Evolutionary conservation across 2,329 filamentous ascomycete genomes (phyloP).

Genomic region (Verticillium dahliae): DNA sequence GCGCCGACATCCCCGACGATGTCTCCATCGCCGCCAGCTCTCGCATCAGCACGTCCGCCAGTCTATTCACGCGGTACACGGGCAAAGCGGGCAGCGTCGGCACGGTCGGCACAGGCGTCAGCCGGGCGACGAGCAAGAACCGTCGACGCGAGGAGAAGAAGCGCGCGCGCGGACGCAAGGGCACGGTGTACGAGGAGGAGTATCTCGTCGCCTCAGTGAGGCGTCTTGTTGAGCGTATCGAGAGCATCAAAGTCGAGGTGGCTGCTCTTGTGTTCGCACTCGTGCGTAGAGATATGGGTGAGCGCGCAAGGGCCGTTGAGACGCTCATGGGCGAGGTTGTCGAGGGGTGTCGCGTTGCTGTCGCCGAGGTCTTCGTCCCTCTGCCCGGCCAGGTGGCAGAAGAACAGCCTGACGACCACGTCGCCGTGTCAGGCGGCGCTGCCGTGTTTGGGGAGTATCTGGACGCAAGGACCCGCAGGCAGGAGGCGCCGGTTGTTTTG

Average conservation of each 20-base stretch:
- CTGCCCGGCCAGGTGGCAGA: constrained; percentile 11
- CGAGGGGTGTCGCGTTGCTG: constrained; percentile 58
- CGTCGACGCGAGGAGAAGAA: constrained; percentile 88
- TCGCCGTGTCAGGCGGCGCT: constrained; percentile 37
- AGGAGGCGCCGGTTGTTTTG: constrained; percentile 42
- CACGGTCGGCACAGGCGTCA: constrained; percentile 66
- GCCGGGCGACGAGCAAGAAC: constrained; percentile 80
- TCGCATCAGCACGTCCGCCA: constrained; percentile 73
- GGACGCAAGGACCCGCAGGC: constrained; percentile 34
- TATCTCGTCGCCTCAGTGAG: constrained; percentile 87
- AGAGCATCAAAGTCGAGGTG: constrained; percentile 65
- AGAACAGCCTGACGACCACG: constrained; percentile 13
- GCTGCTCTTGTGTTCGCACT: constrained; percentile 70
- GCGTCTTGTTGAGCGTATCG: constrained; percentile 76
- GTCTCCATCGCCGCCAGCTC: constrained; percentile 81
- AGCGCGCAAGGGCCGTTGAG: constrained; percentile 75
- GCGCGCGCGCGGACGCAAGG: constrained; percentile 88
- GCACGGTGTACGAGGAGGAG: constrained; percentile 95
- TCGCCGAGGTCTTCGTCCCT: constrained; percentile 62
- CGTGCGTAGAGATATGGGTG: constrained; percentile 75
- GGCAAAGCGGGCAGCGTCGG: constrained; percentile 57
- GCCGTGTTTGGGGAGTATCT: constrained; percentile 46
- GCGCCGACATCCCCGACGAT: constrained; percentile 78
- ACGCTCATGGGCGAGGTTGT: constrained; percentile 67
- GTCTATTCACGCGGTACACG: constrained; percentile 89